Evolutionary conservation across 352 stramenopile species (phyloP), one percentile per base, ranked within the genome.

Genomic region (Lagenidium giganteum): DNA sequence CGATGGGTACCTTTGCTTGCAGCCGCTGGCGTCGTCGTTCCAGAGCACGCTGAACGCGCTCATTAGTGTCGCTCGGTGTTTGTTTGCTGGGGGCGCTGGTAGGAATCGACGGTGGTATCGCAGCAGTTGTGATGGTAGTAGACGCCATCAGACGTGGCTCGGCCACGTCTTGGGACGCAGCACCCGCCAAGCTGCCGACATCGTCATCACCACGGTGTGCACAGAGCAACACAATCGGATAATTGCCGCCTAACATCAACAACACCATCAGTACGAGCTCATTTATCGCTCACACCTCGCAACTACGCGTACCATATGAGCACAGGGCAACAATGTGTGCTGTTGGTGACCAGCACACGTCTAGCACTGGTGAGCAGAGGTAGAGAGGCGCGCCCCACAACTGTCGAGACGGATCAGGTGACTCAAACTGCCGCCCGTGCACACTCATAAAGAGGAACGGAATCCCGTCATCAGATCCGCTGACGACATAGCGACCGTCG

Each of bases 301-400:
- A 27, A 12, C 12, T 18, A n/a, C 21, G 25, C 41, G 40, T 54
- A 70, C 79, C 71, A 29, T 84, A 87, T 21, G 64, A 78, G 25
- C 61, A 75, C 25, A 87, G 46, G 24, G 79, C 79, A 21, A 74
- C 65, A 39, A 91, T 69, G 32, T 89, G 76, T 12, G 71, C 56
- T 2, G 57, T 65, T 17, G 76, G 55, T 3, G 60, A 84, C 78
- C 78, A 91, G 7, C 51, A 73, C 20, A 91, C 52, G 29, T 84
- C 71, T 32, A 69, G 30, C 7, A 90, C 47, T 2, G 78, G 70
- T 13, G 37, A 65, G 11, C 51, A 58, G 16, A 70, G 58, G 40
- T 83, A 87, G 42, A 90, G 84, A 11, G 57, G 54, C 1, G 42
- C 50, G 0, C 77, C 77, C 74, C 77, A 89, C 6, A 89, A 39